Evolutionary conservation across 2,329 filamentous ascomycete genomes (phyloP), one percentile per base, ranked within the genome.

Genomic region (Didymella pomorum): DNA sequence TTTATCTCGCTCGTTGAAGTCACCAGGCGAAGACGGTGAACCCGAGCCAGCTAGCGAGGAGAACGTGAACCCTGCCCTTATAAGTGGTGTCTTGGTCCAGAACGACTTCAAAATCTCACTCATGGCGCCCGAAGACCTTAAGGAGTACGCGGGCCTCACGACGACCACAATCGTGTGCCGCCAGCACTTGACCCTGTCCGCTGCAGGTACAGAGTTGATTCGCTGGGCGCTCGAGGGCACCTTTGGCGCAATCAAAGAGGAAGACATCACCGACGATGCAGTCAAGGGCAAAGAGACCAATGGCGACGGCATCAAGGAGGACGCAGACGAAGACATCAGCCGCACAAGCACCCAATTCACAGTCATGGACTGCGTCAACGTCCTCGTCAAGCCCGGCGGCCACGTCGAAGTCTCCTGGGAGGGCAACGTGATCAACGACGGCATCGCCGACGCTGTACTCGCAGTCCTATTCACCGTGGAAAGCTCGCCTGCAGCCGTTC

Each of bases 41-140:
- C 63, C 62, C 8, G 60, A 63, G 57, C 64, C 63, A 21, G 61
- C 65, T 62, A 52, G 63, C n/a, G 53, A 64, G 8, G 61, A 70
- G 39, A 42, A 61, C 29, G 57, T 69, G 37, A 63, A 75, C 26
- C 66, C 78, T 1, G 82, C 85, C 54, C 82, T 98, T 42, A 86
- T 99, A 68, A 91, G 89, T 0, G 95, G 95, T 26, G 95, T 99
- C 0, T 83, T 99, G 16, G 93, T 99, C 8, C 94, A 98, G 68
- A 98, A 96, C 75, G 95, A 97, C 75, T 98, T 99, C 78, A 97
- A 98, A 76, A 87, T 99, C 73, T 96, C 91, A 0, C 83, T 99
- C 31, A 98, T 99, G 94, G 93, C 93, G 0, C 93, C 95, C 0
- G 95, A 98, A 69, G 95, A 99, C 74, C 83, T 99, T 31, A 89